A percentile compares a stretch with the other conserved stretches of the same genome.
Conservation (phyloP, 2,329 filamentous ascomycete genomes). For the Stromatinia cepivora region DNA sequence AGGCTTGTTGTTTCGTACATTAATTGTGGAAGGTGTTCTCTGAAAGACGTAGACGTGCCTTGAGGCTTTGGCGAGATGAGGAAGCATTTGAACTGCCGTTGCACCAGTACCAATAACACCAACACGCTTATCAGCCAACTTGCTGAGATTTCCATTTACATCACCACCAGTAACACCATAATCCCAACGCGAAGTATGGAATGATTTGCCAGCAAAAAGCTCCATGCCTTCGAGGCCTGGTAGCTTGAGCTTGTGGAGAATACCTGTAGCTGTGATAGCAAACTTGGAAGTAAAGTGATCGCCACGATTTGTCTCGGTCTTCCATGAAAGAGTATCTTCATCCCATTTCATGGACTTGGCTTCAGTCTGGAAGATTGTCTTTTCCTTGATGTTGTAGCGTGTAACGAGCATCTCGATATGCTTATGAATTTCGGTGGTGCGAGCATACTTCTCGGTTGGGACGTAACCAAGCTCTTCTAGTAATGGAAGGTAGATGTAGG, state of each 20-base stretch:
- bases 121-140: conserved; percentile 53
- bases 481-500: conserved; percentile 23
- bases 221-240: conserved; percentile 49
- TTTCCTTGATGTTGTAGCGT: conserved; percentile 55
- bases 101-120: conserved; percentile 61
- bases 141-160: conserved; percentile 27
- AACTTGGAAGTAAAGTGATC: conserved; percentile 57
- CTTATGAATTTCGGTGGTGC: conserved; percentile 58
- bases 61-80: conserved; percentile 54
- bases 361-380: conserved; percentile 57
- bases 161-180: conserved; percentile 49
- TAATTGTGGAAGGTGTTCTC: conserved; percentile 59
- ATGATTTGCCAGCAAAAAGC: conserved; percentile 47
- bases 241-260: conserved; percentile 58
- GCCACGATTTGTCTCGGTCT: conserved; percentile 51
- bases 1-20: conserved; percentile 52
- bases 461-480: conserved; percentile 36
- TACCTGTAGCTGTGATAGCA: conserved; percentile 58
- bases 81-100: conserved; percentile 59
- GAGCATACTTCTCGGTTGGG: conserved; percentile 57
- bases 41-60: conserved; percentile 56
- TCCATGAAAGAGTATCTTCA: conserved; percentile 53
- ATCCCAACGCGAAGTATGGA: conserved; percentile 60
- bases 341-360: conserved; percentile 57
- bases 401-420: conserved; percentile 55